phyloP scores from a whole-genome alignment of 2,329 filamentous ascomycete species.

The Verticillium nubilum region DNA sequence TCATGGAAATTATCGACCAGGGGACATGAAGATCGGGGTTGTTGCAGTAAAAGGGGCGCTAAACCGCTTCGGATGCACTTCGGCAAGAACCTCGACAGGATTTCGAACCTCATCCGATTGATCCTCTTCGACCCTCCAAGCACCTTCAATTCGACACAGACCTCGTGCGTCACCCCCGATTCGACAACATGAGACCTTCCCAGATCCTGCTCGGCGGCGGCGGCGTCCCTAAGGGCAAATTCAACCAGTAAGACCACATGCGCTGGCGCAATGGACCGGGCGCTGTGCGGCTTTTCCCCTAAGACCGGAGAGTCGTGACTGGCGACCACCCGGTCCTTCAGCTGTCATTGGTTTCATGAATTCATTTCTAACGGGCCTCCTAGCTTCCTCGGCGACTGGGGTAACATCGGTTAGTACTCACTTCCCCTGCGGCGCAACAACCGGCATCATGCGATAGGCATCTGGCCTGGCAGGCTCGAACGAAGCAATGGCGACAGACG shows the following conservation, averaged over 20 bases:
- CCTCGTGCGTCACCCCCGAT: constrained; percentile 6
- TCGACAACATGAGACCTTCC: constrained; percentile 34
- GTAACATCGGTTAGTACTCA: constrained; percentile 62
- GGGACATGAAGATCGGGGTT: background rate
- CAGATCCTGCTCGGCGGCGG: constrained; percentile 32
- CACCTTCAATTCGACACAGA: constrained; percentile 2
- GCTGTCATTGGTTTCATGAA: background rate
- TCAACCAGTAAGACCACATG: constrained; percentile 32
- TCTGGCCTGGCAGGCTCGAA: background rate
- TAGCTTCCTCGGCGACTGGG: constrained; percentile 73
- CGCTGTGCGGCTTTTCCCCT: constrained; percentile 24
- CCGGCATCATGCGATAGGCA: background rate
- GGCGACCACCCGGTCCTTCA: background rate
- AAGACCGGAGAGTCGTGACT: background rate
- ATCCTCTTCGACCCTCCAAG: constrained; percentile 3
- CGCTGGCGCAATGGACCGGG: constrained; percentile 3
- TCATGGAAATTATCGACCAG: background rate
- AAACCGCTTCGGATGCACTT: constrained; percentile 3
- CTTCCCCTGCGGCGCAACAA: background rate
- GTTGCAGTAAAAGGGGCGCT: background rate
- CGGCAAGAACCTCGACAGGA: constrained; percentile 24
- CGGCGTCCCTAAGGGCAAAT: constrained; percentile 33
- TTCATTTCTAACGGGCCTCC: constrained; percentile 15
- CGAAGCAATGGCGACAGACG: background rate
- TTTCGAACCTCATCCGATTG: constrained; percentile 16